A percentile compares a stretch with the other conserved stretches of the same genome.
phyloP scores from a whole-genome alignment of 306 rosid genomes.

The Fragaria vesca region DNA sequence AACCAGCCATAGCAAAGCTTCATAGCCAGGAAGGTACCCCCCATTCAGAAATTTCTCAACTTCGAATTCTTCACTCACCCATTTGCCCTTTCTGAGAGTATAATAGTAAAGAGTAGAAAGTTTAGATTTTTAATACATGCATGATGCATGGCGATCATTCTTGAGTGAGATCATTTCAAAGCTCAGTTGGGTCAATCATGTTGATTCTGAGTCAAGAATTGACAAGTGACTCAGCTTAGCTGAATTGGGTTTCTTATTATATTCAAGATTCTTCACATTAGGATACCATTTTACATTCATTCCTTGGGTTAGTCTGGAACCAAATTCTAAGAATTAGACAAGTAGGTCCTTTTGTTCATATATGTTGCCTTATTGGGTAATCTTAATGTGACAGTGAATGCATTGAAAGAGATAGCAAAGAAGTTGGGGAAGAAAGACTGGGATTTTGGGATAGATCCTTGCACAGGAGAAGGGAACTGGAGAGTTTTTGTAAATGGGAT shows the following conservation, averaged over 20 bases:
- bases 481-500: constrained; percentile 22
- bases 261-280: neutral
- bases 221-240: neutral
- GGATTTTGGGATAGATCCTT: constrained; percentile 77
- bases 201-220: neutral
- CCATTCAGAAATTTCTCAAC: neutral
- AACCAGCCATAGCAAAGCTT: constrained; percentile 57
- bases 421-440: constrained; percentile 82
- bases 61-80: neutral
- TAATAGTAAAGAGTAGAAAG: neutral
- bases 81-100: neutral
- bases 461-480: constrained; percentile 75
- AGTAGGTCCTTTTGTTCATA: neutral
- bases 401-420: constrained; percentile 65
- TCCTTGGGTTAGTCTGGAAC: neutral
- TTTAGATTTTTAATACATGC: neutral
- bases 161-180: constrained; percentile 13
- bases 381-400: constrained; percentile 52
- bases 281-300: too few species aligned
- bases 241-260: neutral
- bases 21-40: constrained; percentile 47
- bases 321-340: neutral
- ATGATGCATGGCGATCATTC: constrained; percentile 15
- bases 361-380: neutral
- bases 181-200: neutral